Conservation (phyloP, 2,329 filamentous ascomycete species). For the Neonectria punicea region DNA sequence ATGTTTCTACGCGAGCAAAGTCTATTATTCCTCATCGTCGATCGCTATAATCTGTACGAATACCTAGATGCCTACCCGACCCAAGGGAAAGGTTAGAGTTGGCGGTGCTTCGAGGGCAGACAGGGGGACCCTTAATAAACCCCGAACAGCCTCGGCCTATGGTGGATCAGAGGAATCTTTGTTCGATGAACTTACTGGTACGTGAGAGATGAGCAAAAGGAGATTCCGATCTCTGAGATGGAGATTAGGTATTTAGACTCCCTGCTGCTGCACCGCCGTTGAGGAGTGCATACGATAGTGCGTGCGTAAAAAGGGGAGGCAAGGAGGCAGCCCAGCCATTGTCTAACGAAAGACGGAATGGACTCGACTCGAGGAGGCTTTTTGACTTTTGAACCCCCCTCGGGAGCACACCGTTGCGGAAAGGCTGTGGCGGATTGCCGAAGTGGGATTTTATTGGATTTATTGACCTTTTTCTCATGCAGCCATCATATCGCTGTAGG, state of each 20-base stretch:
- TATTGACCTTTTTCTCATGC: neutral
- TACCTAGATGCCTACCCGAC: neutral
- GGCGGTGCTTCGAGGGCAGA: neutral
- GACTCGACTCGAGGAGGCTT: neutral
- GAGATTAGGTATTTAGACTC: neutral
- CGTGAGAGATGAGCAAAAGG: neutral
- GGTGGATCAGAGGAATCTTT: neutral
- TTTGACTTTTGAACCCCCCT: neutral
- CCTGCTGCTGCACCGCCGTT: neutral
- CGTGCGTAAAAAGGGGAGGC: neutral
- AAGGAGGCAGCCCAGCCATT: neutral
- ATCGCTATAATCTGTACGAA: neutral
- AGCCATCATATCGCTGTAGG: neutral
- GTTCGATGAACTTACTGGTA: neutral
- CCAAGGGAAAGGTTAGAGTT: conserved; percentile 2
- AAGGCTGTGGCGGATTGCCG: neutral
- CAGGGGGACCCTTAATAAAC: neutral
- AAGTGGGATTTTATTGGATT: neutral
- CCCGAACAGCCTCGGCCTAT: neutral
- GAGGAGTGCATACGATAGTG: neutral
- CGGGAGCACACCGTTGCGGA: neutral
- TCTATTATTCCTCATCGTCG: neutral
- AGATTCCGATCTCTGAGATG: neutral
- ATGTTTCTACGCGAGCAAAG: neutral
- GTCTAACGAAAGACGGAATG: neutral